Evolutionary conservation across 1,284 basidiomycete species (phyloP), one percentile per base, ranked within the genome.

Genomic region (Puccinia triticina): DNA sequence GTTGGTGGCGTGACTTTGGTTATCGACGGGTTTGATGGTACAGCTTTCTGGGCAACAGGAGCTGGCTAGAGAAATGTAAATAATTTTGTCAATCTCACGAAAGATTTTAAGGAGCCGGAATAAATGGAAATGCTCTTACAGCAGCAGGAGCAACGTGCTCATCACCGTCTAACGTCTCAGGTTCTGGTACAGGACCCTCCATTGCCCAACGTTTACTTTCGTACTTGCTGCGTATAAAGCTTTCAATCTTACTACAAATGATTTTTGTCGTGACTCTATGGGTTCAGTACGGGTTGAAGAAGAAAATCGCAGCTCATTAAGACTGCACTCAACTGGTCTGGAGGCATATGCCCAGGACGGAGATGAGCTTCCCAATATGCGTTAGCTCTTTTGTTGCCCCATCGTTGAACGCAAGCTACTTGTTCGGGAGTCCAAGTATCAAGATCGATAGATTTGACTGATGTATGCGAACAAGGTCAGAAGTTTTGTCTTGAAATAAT

Each of bases 391-490:
- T 89, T 89, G 87, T 99, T 99, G 0, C 96, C 96, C 96, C 97
- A 99, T 87, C 93, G 94, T 87, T 93, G 91, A 80, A 98, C 92
- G 1, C 91, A 92, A 92, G 92, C 92, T 93, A 99, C 96, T 89
- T 99, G 96, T 86, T 98, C 96, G 0, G 94, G 94, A 4, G 94
- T 97, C 96, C 96, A 99, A 29, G 94, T 92, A 86, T 99, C 96
- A 66, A 99, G 91, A 88, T 99, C 96, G 83, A 99, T 95, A 11
- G 95, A 97, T 87, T 98, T 98, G 86, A 99, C 94, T 89, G 3
- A 8, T n/a, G n/a, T 26, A 26, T 46, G 11, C 32, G 82, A 85
- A 82, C 77, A 59, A 23, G 1, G 50, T 71, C 18, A 69, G 34
- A 32, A 43, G 2, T n/a, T 23, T 48, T 72, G 46, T 18, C 32